Conservation (phyloP, 352 stramenopile species). For the Pythium monospermum region DNA sequence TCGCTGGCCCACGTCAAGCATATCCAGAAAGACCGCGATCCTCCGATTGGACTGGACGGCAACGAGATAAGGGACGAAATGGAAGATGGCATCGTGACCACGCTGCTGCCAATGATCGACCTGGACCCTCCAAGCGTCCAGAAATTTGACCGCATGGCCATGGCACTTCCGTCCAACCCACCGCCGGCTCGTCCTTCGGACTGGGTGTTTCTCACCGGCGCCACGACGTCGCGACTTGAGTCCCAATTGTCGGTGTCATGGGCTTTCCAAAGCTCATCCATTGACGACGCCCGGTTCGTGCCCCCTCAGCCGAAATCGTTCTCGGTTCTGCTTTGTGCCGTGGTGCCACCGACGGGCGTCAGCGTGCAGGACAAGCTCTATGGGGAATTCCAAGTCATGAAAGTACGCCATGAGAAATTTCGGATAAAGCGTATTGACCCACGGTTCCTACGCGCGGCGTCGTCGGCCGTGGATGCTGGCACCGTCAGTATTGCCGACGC, state of each 20-base stretch:
- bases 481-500: conserved; percentile 33
- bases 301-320: conserved; percentile 60
- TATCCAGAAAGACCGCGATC: conserved; percentile 47
- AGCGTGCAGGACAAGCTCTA: conserved; percentile 71
- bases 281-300: conserved; percentile 68
- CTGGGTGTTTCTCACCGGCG: conserved; percentile 51
- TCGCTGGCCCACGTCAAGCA: conserved; percentile 76
- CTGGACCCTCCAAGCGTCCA: conserved; percentile 61
- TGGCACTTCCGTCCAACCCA: conserved; percentile 39
- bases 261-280: conserved; percentile 60
- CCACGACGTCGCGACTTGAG: conserved; percentile 32
- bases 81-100: conserved; percentile 61
- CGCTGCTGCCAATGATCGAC: conserved; percentile 78
- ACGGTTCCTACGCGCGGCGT: conserved; percentile 32
- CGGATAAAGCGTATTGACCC: conserved; percentile 53
- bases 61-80: conserved; percentile 45
- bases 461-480: conserved; percentile 18
- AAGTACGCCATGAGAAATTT: conserved; percentile 55
- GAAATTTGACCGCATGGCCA: conserved; percentile 59
- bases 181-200: conserved; percentile 35
- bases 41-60: conserved; percentile 14
- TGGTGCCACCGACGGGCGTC: conserved; percentile 39
- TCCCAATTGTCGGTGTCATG: conserved; percentile 57
- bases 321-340: conserved; percentile 32
- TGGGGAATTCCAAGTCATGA: conserved; percentile 60